Percentiles rank a stretch among this genome's conserved stretches.
Evolutionary conservation across 257 asterid genomes (phyloP).

Genomic region (Solanum gandarillasii): DNA sequence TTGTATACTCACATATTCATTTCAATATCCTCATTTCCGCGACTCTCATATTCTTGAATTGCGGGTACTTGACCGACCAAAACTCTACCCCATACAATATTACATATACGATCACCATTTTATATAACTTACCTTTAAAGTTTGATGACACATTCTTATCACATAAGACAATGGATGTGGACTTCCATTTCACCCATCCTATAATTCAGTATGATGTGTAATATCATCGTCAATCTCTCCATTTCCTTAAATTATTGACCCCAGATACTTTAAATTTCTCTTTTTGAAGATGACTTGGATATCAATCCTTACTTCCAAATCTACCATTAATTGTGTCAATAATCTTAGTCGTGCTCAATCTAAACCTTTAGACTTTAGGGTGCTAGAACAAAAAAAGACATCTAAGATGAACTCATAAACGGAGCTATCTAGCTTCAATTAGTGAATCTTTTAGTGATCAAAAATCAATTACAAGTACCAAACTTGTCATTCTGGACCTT

Average conservation of each 20-base stretch:
- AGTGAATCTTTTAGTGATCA: background rate
- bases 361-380: too few species aligned
- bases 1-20: too few species aligned
- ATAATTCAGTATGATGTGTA: background rate
- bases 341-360: too few species aligned
- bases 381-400: too few species aligned
- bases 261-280: background rate
- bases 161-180: accelerated
- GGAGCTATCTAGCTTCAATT: background rate
- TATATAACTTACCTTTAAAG: background rate
- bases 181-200: background rate
- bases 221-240: background rate
- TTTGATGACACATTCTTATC: background rate
- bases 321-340: background rate
- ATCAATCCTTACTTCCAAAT: background rate
- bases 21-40: background rate
- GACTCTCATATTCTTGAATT: too few species aligned
- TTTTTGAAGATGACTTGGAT: too few species aligned
- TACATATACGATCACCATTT: background rate
- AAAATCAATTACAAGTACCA: background rate
- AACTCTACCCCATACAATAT: background rate
- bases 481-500: background rate
- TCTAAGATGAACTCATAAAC: background rate
- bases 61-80: background rate
- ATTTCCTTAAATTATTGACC: background rate